Base-by-base conservation (phyloP, 805 yeast species). In the Tetrapisispora iriomotensis region DNA sequence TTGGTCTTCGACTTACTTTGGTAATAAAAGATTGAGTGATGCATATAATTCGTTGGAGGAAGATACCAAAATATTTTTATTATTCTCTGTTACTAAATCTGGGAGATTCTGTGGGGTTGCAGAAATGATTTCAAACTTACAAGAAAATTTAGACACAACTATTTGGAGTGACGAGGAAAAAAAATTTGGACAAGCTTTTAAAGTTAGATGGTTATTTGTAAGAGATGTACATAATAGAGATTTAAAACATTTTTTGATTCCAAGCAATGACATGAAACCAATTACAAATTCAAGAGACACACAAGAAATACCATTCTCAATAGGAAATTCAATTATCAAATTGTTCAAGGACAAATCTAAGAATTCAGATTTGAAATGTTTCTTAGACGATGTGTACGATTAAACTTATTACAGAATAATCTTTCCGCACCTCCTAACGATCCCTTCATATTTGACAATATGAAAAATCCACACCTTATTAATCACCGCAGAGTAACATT, bases 231-330 rank as follows among this genome's bases (percentile, higher is more conserved):
- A 72, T 31, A 75, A 75, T 48, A 61, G 57, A 29, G 50, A 50
- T 37, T 65, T 77, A 38, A 70, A 68, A 41, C 70, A 66, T 42
- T 60, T 76, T 38, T 55, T 60, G 38, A 62, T 72, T 6, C 65
- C 69, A 3, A 48, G 61, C 21, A 72, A 74, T 47, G 76, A 69
- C 21, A 60, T 60, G 48, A 65, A 64, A 49, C 72, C 78, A 1
- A 75, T 77, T 1, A 71, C 79, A 1, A 67, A 70, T 45, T 75
- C 81, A 15, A 67, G 82, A 47, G 82, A 77, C 48, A 73, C 81
- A 0, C 81, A 76, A 52, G 78, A 73, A 41, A 47, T 76, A 17
- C 77, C 81, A 1, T 61, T 59, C 36, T 66, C 63, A 3, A 58
- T 71, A 22, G 81, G 77, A 1, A 42, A 59, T 8, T 59, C 68